Base-by-base conservation (phyloP, 176 grass and related monocot species). In the Coix lacrymajobi region DNA sequence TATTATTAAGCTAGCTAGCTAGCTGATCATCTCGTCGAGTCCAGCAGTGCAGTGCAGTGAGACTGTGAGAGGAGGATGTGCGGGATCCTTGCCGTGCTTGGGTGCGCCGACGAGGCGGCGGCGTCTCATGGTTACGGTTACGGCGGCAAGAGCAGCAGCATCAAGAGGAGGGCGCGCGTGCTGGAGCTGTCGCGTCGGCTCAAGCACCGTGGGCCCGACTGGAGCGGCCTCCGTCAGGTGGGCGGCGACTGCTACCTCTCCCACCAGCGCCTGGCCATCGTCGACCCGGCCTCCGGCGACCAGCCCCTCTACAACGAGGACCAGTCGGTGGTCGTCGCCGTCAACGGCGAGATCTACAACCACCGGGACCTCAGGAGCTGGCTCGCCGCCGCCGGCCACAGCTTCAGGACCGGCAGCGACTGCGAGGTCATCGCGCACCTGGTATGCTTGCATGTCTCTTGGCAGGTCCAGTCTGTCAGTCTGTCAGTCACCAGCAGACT, bases 341-440 rank as follows among this genome's bases (percentile, higher is more conserved):
- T 92, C 69, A 97, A 97, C 54, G 95, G 92, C 32, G 92, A 97
- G 81, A 94, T 97, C 79, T 97, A 97, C 88, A 97, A 97, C 75
- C 92, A 97, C 73, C 80, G 84, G 78, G 65, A 89, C 11, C 74
- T 97, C 40, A 76, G 92, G 66, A 52, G 44, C 15, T 19, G 40
- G 1, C 83, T 97, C 81, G 6, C 88, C 8, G n/a, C 14, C 7
- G 11, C 84, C 17, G 37, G 64, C 0, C 90, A 97, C 86, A 89
- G 44, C 4, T 94, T 97, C 81, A 86, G 95, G 75, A 97, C 95
- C 0, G 95, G 95, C 28, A 97, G 95, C 46, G 92, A 97, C 63
- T 97, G 95, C 75, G 95, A 97, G 60, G 90, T 97, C 77, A 94
- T 97, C 69, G 86, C 88, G 0, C 95, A 94, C 81, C 80, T 97